phyloP scores from a whole-genome alignment of 1,284 basidiomycete species.

The Microbotryum scabiosae region DNA sequence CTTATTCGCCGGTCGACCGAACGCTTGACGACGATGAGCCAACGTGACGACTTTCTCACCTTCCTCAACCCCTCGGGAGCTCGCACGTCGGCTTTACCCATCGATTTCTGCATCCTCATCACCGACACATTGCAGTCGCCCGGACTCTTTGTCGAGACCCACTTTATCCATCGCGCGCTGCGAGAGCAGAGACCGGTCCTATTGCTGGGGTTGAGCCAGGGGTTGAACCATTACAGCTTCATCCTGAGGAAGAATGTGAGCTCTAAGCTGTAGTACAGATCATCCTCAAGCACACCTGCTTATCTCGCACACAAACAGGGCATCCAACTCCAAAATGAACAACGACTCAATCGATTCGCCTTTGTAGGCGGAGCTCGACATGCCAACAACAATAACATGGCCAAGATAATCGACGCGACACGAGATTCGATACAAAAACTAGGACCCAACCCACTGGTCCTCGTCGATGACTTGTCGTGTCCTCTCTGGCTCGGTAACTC shows the following conservation, averaged over 20 bases:
- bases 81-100: constrained; percentile 27
- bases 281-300: no score
- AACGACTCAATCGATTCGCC: constrained; percentile 11
- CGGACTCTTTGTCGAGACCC: constrained; percentile 17
- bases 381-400: not conserved
- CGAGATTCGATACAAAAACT: not conserved
- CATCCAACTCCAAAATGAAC: constrained; percentile 18
- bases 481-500: constrained; percentile 14
- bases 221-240: constrained; percentile 21
- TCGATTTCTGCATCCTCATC: constrained; percentile 11
- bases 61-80: not conserved
- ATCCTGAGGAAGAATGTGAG: constrained; percentile 20
- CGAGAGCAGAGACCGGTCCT: constrained; percentile 7
- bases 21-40: no score
- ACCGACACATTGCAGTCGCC: constrained; percentile 25
- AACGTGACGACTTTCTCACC: constrained; percentile 1
- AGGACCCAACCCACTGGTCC: constrained; percentile 4
- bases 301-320: constrained; percentile 8
- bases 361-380: constrained; percentile 12
- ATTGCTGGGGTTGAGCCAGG: constrained; percentile 13
- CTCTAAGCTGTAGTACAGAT: no score
- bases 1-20: no score
- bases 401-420: not conserved
- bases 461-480: constrained; percentile 21
- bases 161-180: constrained; percentile 14